phyloP scores from a whole-genome alignment of 352 stramenopile species.

The Pythium biforme region DNA sequence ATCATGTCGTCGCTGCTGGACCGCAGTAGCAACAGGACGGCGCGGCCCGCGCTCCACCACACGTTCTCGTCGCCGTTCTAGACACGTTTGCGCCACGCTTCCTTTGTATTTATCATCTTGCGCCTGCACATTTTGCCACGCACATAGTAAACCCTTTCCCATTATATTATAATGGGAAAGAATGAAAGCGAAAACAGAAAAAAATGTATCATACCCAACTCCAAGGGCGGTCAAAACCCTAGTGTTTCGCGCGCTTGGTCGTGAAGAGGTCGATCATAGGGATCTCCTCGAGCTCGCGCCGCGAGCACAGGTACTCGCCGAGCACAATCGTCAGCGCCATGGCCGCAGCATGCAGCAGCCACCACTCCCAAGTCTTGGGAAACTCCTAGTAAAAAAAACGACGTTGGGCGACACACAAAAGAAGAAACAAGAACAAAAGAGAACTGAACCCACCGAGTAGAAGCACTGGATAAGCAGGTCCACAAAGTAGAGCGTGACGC shows the following conservation, averaged over 20 bases:
- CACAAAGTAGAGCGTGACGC: slow-evolving; percentile 87
- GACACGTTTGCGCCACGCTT: not conserved
- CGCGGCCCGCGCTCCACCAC: slow-evolving; percentile 5
- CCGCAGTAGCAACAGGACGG: slow-evolving; percentile 3
- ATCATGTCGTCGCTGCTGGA: slow-evolving; percentile 66
- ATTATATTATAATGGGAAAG: too few relatives aligned
- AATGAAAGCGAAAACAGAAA: slow-evolving; percentile 4
- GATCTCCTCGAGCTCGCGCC: slow-evolving; percentile 86
- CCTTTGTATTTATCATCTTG: slow-evolving; percentile 1
- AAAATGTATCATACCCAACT: not conserved
- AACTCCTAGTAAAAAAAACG: slow-evolving; percentile 59
- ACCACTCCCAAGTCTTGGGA: slow-evolving; percentile 87
- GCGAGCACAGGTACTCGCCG: slow-evolving; percentile 86
- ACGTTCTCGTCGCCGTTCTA: slow-evolving; percentile 23
- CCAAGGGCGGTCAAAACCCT: not conserved
- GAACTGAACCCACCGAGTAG: slow-evolving; percentile 57
- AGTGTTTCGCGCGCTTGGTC: slow-evolving; percentile 59
- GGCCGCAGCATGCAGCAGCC: slow-evolving; percentile 72
- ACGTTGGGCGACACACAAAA: too few relatives aligned
- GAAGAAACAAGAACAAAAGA: slow-evolving; percentile 9
- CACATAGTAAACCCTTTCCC: not conserved
- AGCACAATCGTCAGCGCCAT: slow-evolving; percentile 77
- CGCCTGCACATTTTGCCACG: slow-evolving; percentile 5
- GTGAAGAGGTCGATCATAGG: slow-evolving; percentile 85
- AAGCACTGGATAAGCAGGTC: slow-evolving; percentile 79